phyloP scores from a whole-genome alignment of 2,329 filamentous ascomycete genomes.

The Aurifilum marmelostoma region DNA sequence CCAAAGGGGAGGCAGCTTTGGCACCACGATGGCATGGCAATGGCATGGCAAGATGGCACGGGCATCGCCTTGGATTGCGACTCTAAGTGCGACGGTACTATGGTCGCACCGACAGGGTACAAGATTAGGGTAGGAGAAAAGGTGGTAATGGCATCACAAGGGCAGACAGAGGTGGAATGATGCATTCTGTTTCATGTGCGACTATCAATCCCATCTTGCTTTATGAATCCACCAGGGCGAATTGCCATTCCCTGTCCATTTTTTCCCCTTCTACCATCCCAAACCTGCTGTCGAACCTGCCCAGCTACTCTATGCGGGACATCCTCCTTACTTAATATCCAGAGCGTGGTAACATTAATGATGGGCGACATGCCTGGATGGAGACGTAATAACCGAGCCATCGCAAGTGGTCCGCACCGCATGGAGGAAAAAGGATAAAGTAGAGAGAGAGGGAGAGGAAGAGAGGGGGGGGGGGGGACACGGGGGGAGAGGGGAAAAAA shows the following conservation, averaged over 20 bases:
- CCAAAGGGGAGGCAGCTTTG: not conserved
- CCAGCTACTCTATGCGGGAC: not conserved
- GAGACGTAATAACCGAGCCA: constrained; percentile 28
- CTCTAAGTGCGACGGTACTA: not conserved
- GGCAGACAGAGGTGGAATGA: constrained; percentile 1
- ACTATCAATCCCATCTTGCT: constrained; percentile 5
- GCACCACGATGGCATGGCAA: not conserved
- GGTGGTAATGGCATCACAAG: not conserved
- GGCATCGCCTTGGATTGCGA: not conserved
- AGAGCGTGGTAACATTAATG: constrained; percentile 9
- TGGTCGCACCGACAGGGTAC: not conserved
- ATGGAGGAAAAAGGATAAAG: not conserved
- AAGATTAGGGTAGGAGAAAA: not conserved
- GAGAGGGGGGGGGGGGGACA: not conserved
- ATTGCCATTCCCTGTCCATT: not conserved
- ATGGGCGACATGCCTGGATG: constrained; percentile 13
- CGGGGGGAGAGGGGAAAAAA: no score
- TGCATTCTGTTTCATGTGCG: constrained; percentile 11
- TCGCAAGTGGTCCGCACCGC: constrained; percentile 13
- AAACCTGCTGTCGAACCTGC: not conserved
- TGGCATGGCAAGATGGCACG: not conserved
- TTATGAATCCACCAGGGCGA: not conserved
- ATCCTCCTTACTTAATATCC: not conserved
- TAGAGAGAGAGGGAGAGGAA: not conserved
- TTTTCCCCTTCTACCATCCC: not conserved